These are phyloP conservation scores for Cornus florida DNA, from an alignment of 148 eudicot species.

Conservation along the genomic window DNA sequence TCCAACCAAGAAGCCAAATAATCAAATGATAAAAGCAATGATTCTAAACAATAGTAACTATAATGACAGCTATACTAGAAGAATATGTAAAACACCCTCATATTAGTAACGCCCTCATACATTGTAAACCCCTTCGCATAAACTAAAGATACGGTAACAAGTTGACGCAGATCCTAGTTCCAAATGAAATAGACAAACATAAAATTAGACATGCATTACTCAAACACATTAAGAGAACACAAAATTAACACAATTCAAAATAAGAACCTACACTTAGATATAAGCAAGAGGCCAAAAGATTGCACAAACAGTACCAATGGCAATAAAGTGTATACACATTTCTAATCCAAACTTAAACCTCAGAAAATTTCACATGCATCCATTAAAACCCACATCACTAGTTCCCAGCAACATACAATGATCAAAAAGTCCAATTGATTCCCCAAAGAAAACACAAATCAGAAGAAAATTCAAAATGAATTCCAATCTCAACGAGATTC, in stretches of 20 bases:
- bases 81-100: neutral
- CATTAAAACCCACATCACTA: neutral
- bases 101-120: neutral
- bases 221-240: neutral
- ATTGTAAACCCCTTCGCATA: too few relatives aligned
- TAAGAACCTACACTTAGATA: neutral
- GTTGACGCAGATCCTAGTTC: too few relatives aligned
- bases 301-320: too few relatives aligned
- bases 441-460: too few relatives aligned
- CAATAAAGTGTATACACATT: too few relatives aligned
- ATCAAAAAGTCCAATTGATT: neutral
- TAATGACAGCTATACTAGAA: too few relatives aligned
- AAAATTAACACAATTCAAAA: too few relatives aligned
- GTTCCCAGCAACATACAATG: neutral
- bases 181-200: neutral
- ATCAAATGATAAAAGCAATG: neutral
- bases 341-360: neutral
- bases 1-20: neutral
- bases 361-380: neutral
- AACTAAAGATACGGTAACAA: too few relatives aligned
- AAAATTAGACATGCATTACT: too few relatives aligned
- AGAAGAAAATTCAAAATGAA: too few relatives aligned
- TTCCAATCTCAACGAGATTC: neutral
- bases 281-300: too few relatives aligned
- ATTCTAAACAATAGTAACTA: too few relatives aligned